Base-by-base conservation (phyloP, 768 basidiomycete species). In the Tricholomella constricta region DNA sequence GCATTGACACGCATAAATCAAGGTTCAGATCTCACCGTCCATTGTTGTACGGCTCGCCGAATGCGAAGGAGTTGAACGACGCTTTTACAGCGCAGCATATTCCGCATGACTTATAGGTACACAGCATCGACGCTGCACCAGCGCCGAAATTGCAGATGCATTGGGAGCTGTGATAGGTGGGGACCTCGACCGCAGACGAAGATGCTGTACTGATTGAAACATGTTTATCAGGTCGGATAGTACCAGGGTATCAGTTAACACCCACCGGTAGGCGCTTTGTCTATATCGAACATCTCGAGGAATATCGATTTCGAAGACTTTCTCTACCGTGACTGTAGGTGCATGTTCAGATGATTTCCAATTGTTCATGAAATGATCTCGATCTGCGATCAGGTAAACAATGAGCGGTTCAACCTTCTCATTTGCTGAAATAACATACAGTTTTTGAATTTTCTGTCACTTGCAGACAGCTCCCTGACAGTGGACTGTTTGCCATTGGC, bases 91-190 rank as follows among this genome's bases (percentile, higher is more conserved):
- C 76, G 55, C 71, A 75, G 62, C 85, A 88, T 54, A 86, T 83
- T 2, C 86, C 85, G 55, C 85, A 88, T 23, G 85, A 85, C 43
- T 69, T 74, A 69, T 81, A 83, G 56, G 72, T 73, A 66, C 86
- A 88, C 17, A 84, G 62, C 1, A 62, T 60, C 3, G 74, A 63
- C 27, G 77, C 76, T 53, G 82, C 80, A 54, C 81, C 82, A 12
- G 74, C 74, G 6, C 85, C 85, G 55, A 88, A 69, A 64, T 88
- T 83, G 69, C 85, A 88, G 36, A 88, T 83, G 60, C 84, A 86
- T 54, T 85, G 84, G 3, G 82, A 74, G 51, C 82, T 78, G 54
- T 87, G 81, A 60, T 84, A 87, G 34, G 80, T 83, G 57, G 80
- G 77, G 47, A 85, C 71, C 59, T 82, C 74, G 57, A 75, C 73